phyloP scores from a whole-genome alignment of 2,329 filamentous ascomycete genomes.

The Cladophialophora carrionii region DNA sequence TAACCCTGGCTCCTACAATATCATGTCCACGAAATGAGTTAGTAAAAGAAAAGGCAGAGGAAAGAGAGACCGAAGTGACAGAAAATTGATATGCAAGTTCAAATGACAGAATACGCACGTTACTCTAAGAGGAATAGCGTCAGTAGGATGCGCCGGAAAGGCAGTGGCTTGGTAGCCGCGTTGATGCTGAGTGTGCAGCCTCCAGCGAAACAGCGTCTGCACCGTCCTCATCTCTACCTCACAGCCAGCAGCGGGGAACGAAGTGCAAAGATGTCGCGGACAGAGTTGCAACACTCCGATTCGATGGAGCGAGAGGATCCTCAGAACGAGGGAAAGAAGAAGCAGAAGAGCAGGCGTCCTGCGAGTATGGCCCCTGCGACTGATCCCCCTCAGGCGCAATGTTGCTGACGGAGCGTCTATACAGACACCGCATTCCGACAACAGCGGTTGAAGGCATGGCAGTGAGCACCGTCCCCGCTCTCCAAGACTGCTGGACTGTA shows the following conservation, averaged over 20 bases:
- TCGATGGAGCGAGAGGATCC: conserved; percentile 51
- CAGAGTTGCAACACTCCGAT: conserved; percentile 46
- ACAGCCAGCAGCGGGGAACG: background rate
- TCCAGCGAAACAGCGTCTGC: conserved; percentile 2
- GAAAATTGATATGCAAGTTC: conserved; percentile 24
- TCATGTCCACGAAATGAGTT: conserved; percentile 64
- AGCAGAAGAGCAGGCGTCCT: conserved; percentile 87
- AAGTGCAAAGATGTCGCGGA: conserved; percentile 48
- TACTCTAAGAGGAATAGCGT: conserved; percentile 22
- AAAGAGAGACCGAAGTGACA: conserved; percentile 33
- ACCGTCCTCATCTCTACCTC: conserved; percentile 15
- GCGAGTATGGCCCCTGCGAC: conserved; percentile 66
- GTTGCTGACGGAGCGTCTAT: conserved; percentile 30
- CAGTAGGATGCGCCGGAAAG: conserved; percentile 19
- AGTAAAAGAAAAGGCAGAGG: conserved; percentile 46
- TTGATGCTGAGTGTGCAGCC: conserved; percentile 20
- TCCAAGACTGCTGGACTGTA: conserved; percentile 24
- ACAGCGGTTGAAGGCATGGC: conserved; percentile 97
- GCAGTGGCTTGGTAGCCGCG: conserved; percentile 11
- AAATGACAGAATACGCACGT: conserved; percentile 28
- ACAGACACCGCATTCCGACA: conserved; percentile 94
- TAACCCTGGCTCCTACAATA: conserved; percentile 64
- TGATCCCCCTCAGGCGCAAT: conserved; percentile 5
- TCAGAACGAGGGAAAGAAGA: conserved; percentile 61
- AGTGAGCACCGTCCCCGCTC: conserved; percentile 63